Percentiles rank a stretch among this genome's conserved stretches.
Conservation (phyloP, 2,329 filamentous ascomycete genomes). For the Camillea tinctor region DNA sequence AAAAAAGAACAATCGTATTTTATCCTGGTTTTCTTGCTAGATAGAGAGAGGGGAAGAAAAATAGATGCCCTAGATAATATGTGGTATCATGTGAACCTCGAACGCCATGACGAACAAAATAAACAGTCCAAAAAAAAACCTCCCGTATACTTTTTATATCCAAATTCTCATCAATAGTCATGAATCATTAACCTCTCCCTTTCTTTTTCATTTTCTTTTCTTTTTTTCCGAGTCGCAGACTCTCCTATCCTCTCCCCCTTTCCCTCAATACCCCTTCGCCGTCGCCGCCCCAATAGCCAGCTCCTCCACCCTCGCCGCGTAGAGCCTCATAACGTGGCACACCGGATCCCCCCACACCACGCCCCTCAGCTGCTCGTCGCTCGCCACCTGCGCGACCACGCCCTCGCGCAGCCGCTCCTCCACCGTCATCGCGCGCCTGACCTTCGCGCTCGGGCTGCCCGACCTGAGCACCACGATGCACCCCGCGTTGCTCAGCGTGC, state of each 20-base stretch:
- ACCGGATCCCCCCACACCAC: slow-evolving; percentile 81
- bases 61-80: neutral
- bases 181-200: neutral
- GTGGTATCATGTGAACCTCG: neutral
- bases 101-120: neutral
- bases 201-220: no score
- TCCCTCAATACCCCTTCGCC: slow-evolving; percentile 28
- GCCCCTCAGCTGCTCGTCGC: slow-evolving; percentile 64
- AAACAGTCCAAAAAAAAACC: neutral
- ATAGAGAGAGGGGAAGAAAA: no score
- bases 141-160: neutral
- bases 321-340: slow-evolving; percentile 77
- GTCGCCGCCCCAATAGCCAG: slow-evolving; percentile 70
- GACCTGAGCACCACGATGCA: slow-evolving; percentile 64
- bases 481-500: slow-evolving; percentile 69
- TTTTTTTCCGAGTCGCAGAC: neutral
- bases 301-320: slow-evolving; percentile 68
- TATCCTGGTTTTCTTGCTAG: neutral
- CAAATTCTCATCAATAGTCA: slow-evolving; percentile 1
- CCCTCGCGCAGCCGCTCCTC: slow-evolving; percentile 54
- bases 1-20: neutral
- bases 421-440: slow-evolving; percentile 46
- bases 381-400: slow-evolving; percentile 66
- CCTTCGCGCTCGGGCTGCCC: slow-evolving; percentile 38
- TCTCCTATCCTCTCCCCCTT: neutral